Base-by-base conservation (phyloP, 2,329 filamentous ascomycete species). In the Nigrograna mackinnonii region DNA sequence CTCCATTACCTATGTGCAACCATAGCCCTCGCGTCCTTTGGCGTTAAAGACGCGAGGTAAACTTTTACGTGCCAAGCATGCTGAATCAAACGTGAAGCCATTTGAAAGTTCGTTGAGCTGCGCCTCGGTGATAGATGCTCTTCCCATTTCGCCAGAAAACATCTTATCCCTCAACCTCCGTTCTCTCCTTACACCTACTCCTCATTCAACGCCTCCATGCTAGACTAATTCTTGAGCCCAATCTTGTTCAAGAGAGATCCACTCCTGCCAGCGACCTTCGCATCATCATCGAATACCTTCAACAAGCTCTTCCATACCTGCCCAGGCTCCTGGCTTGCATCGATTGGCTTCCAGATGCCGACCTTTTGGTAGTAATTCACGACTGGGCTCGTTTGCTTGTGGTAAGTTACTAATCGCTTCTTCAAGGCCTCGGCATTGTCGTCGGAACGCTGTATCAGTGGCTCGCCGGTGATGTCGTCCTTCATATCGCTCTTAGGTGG, bases 341-440 rank as follows among this genome's bases (percentile, higher is more conserved):
- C 94, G 62, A 99, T 83, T 50, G 87, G 87, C 72, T 86, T 87
- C 94, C 94, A 99, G 79, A 99, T 96, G 58, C 91, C 91, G 37
- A 89, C 95, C 75, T 91, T 90, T 77, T 95, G 88, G 83, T 99
- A 99, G 80, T 99, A 99, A 45, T 84, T 80, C 50, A 96, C 91
- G 37, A 99, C 94, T 16, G 94, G 94, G 33, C 84, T 75, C 22
- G 94, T 99, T 83, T 99, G 94, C 56, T 83, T 78, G 77, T 99
- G 94, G 76, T 99, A 99, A 46, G 92, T 96, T 30, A 78, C 79
- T 46, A 99, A 81, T 51, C 94, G 87, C 85, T 96, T 99, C 83
- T 91, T 92, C 54, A 99, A 83, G 33, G 94, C 90, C 6, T 91
- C 92, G 58, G 89, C 91, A 71, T 97, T 99, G 79, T 99, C 94